These are phyloP conservation scores for Tolypocladium endophyticum DNA, from an alignment of 2,329 filamentous ascomycete genomes.

Conservation along the genomic window DNA sequence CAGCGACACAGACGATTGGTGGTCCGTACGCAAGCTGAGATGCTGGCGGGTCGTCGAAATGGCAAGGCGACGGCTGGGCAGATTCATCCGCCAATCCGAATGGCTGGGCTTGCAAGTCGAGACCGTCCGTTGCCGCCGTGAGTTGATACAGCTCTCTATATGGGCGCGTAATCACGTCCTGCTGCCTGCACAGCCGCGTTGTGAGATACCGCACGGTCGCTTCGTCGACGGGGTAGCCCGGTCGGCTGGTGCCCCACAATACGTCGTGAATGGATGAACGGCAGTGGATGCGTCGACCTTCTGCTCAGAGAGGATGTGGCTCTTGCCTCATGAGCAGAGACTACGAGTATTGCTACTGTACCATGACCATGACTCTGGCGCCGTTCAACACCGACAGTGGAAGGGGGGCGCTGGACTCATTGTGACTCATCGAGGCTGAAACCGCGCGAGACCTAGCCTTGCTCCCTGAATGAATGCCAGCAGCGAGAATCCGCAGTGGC, in stretches of 20 bases:
- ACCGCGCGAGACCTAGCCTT: not conserved
- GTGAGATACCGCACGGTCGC: not conserved
- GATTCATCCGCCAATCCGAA: not conserved
- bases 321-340: not conserved
- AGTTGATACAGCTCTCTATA: not conserved
- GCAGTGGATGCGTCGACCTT: not conserved
- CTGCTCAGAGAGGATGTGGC: not conserved
- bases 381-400: not conserved
- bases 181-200: not conserved
- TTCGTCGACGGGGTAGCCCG: not conserved
- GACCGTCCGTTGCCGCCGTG: not conserved
- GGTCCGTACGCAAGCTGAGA: not conserved
- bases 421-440: not conserved
- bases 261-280: not conserved
- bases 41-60: not conserved
- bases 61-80: not conserved
- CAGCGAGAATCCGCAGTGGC: not conserved
- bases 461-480: not conserved
- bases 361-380: not conserved
- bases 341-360: not conserved
- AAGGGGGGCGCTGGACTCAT: not conserved
- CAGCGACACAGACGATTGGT: not conserved
- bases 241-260: not conserved
- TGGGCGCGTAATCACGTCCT: not conserved
- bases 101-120: not conserved